Evolutionary conservation across 177 flowering plant genomes (phyloP), one percentile per base, ranked within the genome.

Genomic region (Vitis hybrid): DNA sequence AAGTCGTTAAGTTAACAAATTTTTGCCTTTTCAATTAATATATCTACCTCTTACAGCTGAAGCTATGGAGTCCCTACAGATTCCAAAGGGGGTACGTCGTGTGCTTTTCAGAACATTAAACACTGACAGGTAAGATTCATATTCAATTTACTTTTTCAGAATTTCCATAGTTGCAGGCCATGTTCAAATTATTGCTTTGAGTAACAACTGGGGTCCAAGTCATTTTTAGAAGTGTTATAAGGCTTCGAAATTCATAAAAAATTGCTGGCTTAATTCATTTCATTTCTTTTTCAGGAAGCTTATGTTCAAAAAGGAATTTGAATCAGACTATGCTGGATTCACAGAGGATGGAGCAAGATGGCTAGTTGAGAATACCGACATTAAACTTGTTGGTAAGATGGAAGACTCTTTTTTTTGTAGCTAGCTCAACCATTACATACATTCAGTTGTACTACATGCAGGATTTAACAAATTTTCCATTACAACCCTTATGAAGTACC

Each of bases 331-430:
- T 75, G 93, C 88, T 63, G 99, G 92, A 66, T 95, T 95, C 79
- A 93, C 78, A 85, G 81, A 76, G 72, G 98, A 95, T 80, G 99
- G 97, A 31, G 99, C 98, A 60, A 79, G 85, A 73, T 95, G 97
- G 97, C 75, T 95, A 76, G 92, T 90, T 2, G 91, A 93, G 56
- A 89, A 95, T 80, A 93, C 98, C 53, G 98, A 93, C 80, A 86
- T 93, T 73, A 93, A 92, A 77, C 92, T 95, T 74, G 93, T 95
- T 70, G 99, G 99, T 95, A 81, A 84, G 97, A 51, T 68, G 39
- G 6, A 29, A 29, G 31, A 29, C 18, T 5, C 52, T n/a, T 0
- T 70, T 70, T 19, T 61, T 26, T 51, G 60, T 11, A 29, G 31
- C 31, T 29, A 29, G 31, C 31, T 29, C 31, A 29, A 29, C 31